Percentiles rank a stretch among this genome's conserved stretches.
phyloP scores from a whole-genome alignment of 345 rosid genomes.

The Populus tremula region DNA sequence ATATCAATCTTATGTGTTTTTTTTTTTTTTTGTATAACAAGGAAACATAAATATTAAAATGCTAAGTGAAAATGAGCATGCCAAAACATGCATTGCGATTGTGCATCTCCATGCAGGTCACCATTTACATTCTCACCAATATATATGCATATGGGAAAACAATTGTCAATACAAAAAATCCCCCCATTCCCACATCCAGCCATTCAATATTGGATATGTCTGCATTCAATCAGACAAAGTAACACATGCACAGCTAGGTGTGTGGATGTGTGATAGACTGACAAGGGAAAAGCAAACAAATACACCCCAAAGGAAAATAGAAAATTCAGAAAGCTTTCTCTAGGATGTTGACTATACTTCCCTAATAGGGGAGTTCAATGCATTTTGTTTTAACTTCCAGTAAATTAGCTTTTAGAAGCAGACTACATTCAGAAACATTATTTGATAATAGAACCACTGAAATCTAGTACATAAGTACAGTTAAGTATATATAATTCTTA shows the following conservation, averaged over 20 bases:
- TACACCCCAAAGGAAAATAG: not conserved
- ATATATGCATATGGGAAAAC: not conserved
- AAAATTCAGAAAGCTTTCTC: not conserved
- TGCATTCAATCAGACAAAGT: not conserved
- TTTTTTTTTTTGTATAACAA: not conserved
- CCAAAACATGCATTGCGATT: not conserved
- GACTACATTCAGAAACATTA: not conserved
- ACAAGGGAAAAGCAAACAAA: not conserved
- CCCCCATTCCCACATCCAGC: not conserved
- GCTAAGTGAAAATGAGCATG: constrained; percentile 1
- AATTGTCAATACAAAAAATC: not conserved
- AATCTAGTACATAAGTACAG: not conserved
- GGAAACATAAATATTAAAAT: not conserved
- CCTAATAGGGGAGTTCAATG: not conserved
- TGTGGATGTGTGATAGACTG: not conserved
- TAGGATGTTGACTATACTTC: not conserved
- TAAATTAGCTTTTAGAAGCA: not conserved
- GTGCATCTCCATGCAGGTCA: not conserved
- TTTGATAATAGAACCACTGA: not conserved
- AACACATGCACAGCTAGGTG: not conserved
- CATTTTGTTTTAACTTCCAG: not conserved
- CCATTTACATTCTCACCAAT: not conserved
- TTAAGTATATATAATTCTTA: not conserved
- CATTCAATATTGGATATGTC: not conserved
- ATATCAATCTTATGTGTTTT: constrained; percentile 3